Evolutionary conservation across 768 basidiomycete genomes (phyloP), one percentile per base, ranked within the genome.

Genomic region (Mycena floridula): DNA sequence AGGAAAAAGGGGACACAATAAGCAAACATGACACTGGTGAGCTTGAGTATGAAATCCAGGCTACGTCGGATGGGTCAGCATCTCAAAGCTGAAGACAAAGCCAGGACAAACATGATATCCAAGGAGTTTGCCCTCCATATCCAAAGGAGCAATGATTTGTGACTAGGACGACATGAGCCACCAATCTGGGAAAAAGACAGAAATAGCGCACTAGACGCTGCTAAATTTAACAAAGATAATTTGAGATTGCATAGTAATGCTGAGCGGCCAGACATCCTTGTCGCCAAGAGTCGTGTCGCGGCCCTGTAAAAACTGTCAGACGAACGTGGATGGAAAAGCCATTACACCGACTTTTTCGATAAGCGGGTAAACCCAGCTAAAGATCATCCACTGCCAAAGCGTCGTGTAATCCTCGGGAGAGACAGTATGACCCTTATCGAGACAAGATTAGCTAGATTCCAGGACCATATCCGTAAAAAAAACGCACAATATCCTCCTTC

Each of bases 1-100:
- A 96, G 72, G 67, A 93, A 92, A 67, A 82, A 92, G 5, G 92
- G 92, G 0, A 77, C 76, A 0, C 80, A 72, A 61, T 92, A 95
- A 52, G 84, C 85, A 64, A 90, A 84, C 0, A 76, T 24, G 25
- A 92, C 81, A 51, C 81, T 81, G 45, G 82, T 55, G 47, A 82
- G 64, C 0, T 89, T 89, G 35, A 92, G 64, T 2, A 53, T 13
- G 48, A 83, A 80, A 56, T 92, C 90, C 36, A 89, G 48, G 23
- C 76, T 79, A 35, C 9, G 32, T 42, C 42, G 38, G 40, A 36
- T 32, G 26, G 3, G 22, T 35, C 24, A 21, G 5, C 3, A n/a
- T 27, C 2, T 16, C n/a, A n/a, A 21, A 15, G 20, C 27, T 11
- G 40, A 25, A 16, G 16, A 41, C 53, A 41, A 32, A 16, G n/a